These are phyloP conservation scores for Picochlorum sp. DNA, from an alignment of 139 green algal genomes.

Conservation along the genomic window DNA sequence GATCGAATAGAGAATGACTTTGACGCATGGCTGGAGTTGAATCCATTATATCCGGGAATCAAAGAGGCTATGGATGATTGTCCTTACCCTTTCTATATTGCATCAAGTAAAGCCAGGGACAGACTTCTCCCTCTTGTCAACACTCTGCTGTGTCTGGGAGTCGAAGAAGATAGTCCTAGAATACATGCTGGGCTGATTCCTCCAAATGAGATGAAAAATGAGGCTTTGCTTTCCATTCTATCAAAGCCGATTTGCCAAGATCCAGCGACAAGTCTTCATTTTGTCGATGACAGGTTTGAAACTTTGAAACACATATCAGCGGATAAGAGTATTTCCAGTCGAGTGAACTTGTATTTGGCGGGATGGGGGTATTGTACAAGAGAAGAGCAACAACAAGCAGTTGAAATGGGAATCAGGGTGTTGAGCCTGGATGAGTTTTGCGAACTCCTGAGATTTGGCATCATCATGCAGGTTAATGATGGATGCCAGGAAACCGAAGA, in stretches of 20 bases:
- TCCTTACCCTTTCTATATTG: constrained; percentile 3
- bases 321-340: not conserved
- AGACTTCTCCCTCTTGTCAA: constrained; percentile 16
- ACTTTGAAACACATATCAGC: constrained; percentile 39
- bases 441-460: constrained; percentile 33
- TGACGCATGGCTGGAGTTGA: constrained; percentile 22
- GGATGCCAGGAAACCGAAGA: constrained; percentile 46
- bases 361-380: constrained; percentile 44
- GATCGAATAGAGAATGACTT: not conserved
- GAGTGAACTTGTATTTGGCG: constrained; percentile 45
- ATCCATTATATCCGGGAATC: constrained; percentile 30
- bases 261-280: constrained; percentile 38
- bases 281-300: constrained; percentile 64
- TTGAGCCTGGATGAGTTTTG: constrained; percentile 29
- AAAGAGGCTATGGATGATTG: constrained; percentile 20
- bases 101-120: constrained; percentile 5
- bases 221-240: constrained; percentile 19
- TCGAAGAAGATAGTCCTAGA: constrained; percentile 27
- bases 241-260: constrained; percentile 19
- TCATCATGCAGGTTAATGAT: constrained; percentile 35
- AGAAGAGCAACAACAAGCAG: constrained; percentile 20
- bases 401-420: constrained; percentile 21
- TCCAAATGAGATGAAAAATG: constrained; percentile 50
- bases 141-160: constrained; percentile 21
- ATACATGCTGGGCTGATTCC: constrained; percentile 49